phyloP scores from a whole-genome alignment of 1,284 basidiomycete genomes.

The Xerocomus minutiporus region DNA sequence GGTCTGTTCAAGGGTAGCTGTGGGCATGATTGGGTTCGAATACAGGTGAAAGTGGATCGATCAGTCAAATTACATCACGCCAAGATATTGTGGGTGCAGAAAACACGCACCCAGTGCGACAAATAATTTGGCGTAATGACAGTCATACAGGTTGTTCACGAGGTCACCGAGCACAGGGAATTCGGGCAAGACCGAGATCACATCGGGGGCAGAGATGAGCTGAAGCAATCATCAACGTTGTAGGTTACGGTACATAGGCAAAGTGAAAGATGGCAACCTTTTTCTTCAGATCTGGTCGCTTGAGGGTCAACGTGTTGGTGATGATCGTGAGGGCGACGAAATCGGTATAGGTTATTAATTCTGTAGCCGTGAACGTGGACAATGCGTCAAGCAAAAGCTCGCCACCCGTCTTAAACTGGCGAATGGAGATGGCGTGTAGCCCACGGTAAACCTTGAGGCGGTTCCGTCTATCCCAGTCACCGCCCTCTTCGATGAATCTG shows the following conservation, averaged over 20 bases:
- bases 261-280: slow-evolving; percentile 52
- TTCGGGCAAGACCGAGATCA: slow-evolving; percentile 68
- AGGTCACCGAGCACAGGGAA: slow-evolving; percentile 67
- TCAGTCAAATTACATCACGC: slow-evolving; percentile 6
- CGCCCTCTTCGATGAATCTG: slow-evolving; percentile 91
- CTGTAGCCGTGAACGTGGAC: slow-evolving; percentile 91
- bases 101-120: slow-evolving; percentile 65
- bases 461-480: slow-evolving; percentile 97
- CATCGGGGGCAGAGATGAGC: slow-evolving; percentile 68
- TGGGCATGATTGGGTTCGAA: slow-evolving; percentile 1
- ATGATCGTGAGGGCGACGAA: slow-evolving; percentile 89
- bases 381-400: slow-evolving; percentile 87
- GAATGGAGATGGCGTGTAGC: slow-evolving; percentile 80
- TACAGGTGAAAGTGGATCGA: background rate
- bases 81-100: background rate
- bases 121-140: slow-evolving; percentile 95
- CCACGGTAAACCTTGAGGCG: slow-evolving; percentile 95
- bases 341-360: slow-evolving; percentile 86
- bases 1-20: slow-evolving; percentile 84
- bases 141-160: slow-evolving; percentile 80
- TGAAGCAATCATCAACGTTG: slow-evolving; percentile 24
- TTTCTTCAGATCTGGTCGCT: slow-evolving; percentile 87
- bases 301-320: slow-evolving; percentile 72
- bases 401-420: slow-evolving; percentile 71
- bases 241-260: background rate